Evolutionary conservation across 306 rosid species (phyloP).

Genomic region (Cucumis hystrix): DNA sequence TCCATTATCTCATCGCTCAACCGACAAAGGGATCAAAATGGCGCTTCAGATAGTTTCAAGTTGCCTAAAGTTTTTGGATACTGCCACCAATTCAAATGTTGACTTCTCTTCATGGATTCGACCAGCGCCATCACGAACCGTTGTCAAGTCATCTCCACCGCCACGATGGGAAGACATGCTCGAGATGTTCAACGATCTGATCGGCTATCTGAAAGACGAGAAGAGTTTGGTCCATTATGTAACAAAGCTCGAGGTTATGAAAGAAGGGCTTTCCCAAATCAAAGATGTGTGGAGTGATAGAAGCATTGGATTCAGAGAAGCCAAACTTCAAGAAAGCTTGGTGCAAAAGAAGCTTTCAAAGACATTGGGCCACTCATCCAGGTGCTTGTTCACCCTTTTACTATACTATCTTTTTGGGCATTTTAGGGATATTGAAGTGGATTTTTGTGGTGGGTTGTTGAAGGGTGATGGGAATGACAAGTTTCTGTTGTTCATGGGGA

Average conservation of each 20-base stretch:
- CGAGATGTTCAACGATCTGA: conserved; percentile 66
- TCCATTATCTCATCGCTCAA: conserved; percentile 16
- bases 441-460: conserved; percentile 56
- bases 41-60: conserved; percentile 56
- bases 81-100: conserved; percentile 19
- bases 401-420: conserved; percentile 48
- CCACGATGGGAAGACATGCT: conserved; percentile 75
- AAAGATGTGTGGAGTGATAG: conserved; percentile 52
- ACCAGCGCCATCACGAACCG: conserved; percentile 32
- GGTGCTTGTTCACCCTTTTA: conserved; percentile 72
- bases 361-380: conserved; percentile 69
- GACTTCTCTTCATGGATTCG: conserved; percentile 69
- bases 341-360: conserved; percentile 73
- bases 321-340: conserved; percentile 43
- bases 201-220: conserved; percentile 38
- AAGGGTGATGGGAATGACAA: conserved; percentile 17
- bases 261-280: conserved; percentile 73
- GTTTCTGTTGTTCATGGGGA: conserved; percentile 61
- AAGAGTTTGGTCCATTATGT: conserved; percentile 23
- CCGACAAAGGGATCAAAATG: conserved; percentile 28
- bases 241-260: conserved; percentile 59
- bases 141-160: conserved; percentile 17
- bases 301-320: conserved; percentile 60
- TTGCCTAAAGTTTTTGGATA: conserved; percentile 49
- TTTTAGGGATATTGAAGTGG: conserved; percentile 61